Conservation (phyloP, 2,329 filamentous ascomycete genomes). For the Fonsecaea erecta region DNA sequence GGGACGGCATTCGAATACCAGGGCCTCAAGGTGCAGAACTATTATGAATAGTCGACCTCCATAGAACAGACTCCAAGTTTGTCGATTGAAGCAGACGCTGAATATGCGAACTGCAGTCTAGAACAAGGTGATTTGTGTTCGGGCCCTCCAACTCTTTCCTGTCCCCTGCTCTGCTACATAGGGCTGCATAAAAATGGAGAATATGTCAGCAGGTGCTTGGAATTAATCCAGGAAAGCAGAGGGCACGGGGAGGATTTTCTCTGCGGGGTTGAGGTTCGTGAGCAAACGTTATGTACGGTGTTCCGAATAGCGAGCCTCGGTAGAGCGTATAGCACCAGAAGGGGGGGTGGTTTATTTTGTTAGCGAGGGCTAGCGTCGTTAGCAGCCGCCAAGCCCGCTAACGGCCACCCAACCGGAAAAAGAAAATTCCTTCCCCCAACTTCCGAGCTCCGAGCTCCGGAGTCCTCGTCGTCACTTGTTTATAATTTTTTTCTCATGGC, state of each 20-base stretch:
- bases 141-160: background rate
- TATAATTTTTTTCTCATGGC: background rate
- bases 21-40: slow-evolving; percentile 47
- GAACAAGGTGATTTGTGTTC: background rate
- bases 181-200: background rate
- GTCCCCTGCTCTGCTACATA: background rate
- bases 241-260: background rate
- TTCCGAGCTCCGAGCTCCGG: background rate
- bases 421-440: background rate
- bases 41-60: slow-evolving; percentile 37
- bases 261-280: background rate
- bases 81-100: background rate
- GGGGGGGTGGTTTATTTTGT: background rate
- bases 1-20: slow-evolving; percentile 54
- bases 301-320: too few relatives aligned
- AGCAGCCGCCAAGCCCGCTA: background rate
- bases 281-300: background rate
- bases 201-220: background rate
- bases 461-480: background rate
- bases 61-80: background rate
- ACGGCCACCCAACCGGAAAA: background rate
- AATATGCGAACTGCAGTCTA: background rate
- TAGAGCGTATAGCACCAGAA: background rate
- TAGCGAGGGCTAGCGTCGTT: background rate
- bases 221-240: background rate